Evolutionary conservation across 1,139 yeast genomes (phyloP), one percentile per base, ranked within the genome.

Genomic region (Kodamaea plutei): DNA sequence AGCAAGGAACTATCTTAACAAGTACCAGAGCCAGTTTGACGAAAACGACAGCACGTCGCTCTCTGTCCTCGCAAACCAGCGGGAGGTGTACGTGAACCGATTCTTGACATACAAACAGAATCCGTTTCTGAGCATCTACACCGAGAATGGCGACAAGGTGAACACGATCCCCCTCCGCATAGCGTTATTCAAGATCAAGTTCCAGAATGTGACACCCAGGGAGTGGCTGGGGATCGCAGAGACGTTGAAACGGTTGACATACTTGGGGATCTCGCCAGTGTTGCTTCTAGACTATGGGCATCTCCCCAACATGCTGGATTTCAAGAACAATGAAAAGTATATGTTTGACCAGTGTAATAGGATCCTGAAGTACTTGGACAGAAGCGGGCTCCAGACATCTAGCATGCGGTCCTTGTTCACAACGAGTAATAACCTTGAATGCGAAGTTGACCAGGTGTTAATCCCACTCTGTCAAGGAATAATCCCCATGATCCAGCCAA

Each of bases 401-500:
- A 46, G 62, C 6, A 37, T 61, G 20, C 42, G 70, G 21, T 52
- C 58, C 2, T 40, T 62, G 6, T 64, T 64, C 36, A 24, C 17
- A 9, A 28, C n/a, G 18, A 11, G 15, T 12, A 10, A 38, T 3
- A 36, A 41, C 14, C 31, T 39, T 3, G 43, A 36, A 0, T 25
- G 33, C 15, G 32, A 26, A 6, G 21, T 64, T 22, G 64, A 60
- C 29, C 67, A 53, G 46, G 34, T 68, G 2, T 44, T 69, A 15
- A 55, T 66, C 6, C 74, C 74, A 0, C 36, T 68, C 25, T 65
- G 64, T 42, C 74, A 69, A 38, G 64, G 63, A 4, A 54, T 59
- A 8, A 67, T 81, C 2, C 91, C 93, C 0, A 65, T 82, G 1
- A 56, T 83, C 5, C 71, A 73, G 29, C 89, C 89, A 0, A 53